phyloP scores from a whole-genome alignment of 441 rosid genomes.

The Euphorbia schlechtendalii region DNA sequence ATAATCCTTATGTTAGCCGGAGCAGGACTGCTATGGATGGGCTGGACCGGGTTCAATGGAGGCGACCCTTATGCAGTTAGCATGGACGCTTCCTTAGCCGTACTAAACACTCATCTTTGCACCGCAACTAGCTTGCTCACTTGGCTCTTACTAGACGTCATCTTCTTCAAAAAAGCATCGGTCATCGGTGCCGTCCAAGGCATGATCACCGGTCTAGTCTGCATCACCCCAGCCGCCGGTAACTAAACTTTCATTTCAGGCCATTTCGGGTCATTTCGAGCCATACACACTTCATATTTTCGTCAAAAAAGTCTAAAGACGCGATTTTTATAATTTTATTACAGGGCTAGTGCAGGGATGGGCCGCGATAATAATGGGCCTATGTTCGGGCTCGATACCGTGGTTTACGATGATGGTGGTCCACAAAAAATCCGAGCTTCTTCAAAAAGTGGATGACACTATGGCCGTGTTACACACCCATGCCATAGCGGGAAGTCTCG shows the following conservation, averaged over 20 bases:
- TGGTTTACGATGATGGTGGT: constrained; percentile 59
- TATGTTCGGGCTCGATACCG: constrained; percentile 49
- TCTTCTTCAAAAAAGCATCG: constrained; percentile 42
- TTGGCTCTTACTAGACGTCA: constrained; percentile 47
- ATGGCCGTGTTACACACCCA: constrained; percentile 57
- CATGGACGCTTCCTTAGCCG: constrained; percentile 35
- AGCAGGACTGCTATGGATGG: constrained; percentile 61
- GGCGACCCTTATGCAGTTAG: constrained; percentile 43
- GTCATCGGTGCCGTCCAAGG: constrained; percentile 50
- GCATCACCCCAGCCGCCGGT: constrained; percentile 65
- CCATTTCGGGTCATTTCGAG: too few relatives aligned
- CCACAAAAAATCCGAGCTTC: constrained; percentile 37
- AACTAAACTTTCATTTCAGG: too few relatives aligned
- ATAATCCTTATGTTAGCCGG: constrained; percentile 51
- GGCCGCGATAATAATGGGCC: constrained; percentile 50
- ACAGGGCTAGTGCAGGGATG: constrained; percentile 53
- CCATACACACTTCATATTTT: too few relatives aligned
- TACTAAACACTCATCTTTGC: constrained; percentile 45
- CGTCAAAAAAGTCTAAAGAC: too few relatives aligned
- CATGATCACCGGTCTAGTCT: constrained; percentile 65
- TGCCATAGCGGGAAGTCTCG: constrained; percentile 48
- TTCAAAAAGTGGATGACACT: constrained; percentile 50
- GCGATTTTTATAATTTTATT: neutral
- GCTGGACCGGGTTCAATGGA: constrained; percentile 73
- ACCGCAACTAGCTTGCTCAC: constrained; percentile 44